Conservation (phyloP, 2,329 filamentous ascomycete species). For the Penicillium corylophilum region DNA sequence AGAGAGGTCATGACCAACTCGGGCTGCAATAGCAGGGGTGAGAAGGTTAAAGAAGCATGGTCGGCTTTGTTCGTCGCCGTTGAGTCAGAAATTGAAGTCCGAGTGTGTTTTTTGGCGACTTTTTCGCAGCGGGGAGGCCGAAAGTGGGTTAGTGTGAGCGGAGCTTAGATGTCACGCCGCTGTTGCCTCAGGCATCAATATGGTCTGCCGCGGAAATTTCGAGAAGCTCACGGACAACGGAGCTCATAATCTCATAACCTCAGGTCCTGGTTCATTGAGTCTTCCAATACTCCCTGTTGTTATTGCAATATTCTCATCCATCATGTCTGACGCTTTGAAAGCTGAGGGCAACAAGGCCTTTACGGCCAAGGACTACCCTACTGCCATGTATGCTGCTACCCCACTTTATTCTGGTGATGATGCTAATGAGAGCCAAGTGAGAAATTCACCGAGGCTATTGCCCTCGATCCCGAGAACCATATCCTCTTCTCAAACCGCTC, state of each 20-base stretch:
- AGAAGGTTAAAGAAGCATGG: conserved; percentile 20
- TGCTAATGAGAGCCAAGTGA: conserved; percentile 56
- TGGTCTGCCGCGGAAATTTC: conserved; percentile 42
- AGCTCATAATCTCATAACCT: conserved; percentile 22
- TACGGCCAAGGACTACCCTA: conserved; percentile 92
- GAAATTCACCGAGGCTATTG: conserved; percentile 93
- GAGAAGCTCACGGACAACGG: conserved; percentile 37
- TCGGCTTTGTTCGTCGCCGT: conserved; percentile 5
- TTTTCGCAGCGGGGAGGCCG: conserved; percentile 27
- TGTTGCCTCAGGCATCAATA: conserved; percentile 26
- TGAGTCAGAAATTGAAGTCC: conserved; percentile 15
- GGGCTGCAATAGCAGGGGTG: conserved; percentile 15
- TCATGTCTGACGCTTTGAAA: conserved; percentile 80
- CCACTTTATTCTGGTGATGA: conserved; percentile 17
- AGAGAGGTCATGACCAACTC: conserved; percentile 34
- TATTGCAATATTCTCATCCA: conserved; percentile 19
- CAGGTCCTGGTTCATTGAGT: conserved; percentile 13
- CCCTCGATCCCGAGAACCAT: conserved; percentile 83
- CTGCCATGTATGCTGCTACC: conserved; percentile 74
- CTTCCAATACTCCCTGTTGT: conserved; percentile 10
- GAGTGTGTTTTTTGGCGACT: conserved; percentile 30
- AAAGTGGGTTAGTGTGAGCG: conserved; percentile 8
- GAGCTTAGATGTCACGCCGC: conserved; percentile 9
- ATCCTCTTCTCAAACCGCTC: conserved; percentile 98
- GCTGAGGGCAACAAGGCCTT: conserved; percentile 98